These are phyloP conservation scores for Geotrichum reessii DNA, from an alignment of 1,139 yeast genomes.

Conservation along the genomic window DNA sequence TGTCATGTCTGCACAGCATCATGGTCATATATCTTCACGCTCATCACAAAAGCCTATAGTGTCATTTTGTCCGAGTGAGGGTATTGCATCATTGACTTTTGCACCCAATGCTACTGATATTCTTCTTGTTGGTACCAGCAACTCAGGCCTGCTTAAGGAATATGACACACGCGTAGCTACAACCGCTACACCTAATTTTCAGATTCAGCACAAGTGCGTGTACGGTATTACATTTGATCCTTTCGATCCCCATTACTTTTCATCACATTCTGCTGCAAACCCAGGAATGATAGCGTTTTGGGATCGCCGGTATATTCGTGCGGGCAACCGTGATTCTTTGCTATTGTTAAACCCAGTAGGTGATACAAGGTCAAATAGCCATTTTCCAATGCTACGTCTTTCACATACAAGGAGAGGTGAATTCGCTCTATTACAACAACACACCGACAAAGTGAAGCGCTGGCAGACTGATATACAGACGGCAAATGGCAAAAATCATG, in stretches of 20 bases:
- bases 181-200: conserved; percentile 35
- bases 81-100: conserved; percentile 62
- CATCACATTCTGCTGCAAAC: conserved; percentile 59
- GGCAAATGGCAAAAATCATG: conserved; percentile 38
- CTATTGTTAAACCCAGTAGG: conserved; percentile 44
- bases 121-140: conserved; percentile 70
- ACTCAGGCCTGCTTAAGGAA: conserved; percentile 55
- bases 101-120: conserved; percentile 52
- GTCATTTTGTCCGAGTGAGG: conserved; percentile 56
- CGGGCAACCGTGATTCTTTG: conserved; percentile 23
- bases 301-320: conserved; percentile 67
- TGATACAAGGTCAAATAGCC: not conserved
- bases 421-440: conserved; percentile 73
- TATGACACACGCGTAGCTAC: conserved; percentile 64
- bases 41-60: conserved; percentile 2
- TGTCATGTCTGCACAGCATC: not conserved
- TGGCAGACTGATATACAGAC: conserved; percentile 74
- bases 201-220: conserved; percentile 67
- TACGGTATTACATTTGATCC: conserved; percentile 67
- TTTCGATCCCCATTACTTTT: conserved; percentile 56
- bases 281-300: conserved; percentile 82
- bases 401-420: conserved; percentile 66
- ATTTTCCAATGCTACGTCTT: conserved; percentile 49
- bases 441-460: conserved; percentile 69
- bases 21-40: not conserved